Base-by-base conservation (phyloP, 805 yeast species). In the Saturnispora mendoncae region DNA sequence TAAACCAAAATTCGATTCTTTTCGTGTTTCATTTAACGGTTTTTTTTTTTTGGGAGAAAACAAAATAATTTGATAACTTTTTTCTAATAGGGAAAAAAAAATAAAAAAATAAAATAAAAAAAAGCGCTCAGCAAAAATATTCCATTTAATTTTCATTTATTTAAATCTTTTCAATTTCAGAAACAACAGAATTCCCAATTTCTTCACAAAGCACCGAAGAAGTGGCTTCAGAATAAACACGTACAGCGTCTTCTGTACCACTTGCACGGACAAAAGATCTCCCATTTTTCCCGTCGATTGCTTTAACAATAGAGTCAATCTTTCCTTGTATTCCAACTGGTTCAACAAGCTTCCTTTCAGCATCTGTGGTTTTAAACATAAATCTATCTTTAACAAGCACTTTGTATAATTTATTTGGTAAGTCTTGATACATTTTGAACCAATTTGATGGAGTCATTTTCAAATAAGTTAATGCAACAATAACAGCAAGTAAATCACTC, bases 191-290 rank as follows among this genome's bases (percentile, higher is more conserved):
- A 3, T 54, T 45, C 2, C 73, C 66, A 32, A 82, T 61, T 28
- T 60, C 59, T 17, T 66, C 70, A 21, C 79, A 77, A 19, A 70
- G 71, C 9, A 58, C 62, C 31, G 52, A 53, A 0, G 76, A 71
- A 2, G 65, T 68, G 0, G 96, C 95, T 61, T 92, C 98, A 1
- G 95, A 92, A 51, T 92, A 92, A 6, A 92, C 85, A 52, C 98
- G 75, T 2, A 92, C 97, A 0, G 96, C 97, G 60, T 92, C 94
- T 60, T 92, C 98, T 1, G 98, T 92, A 12, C 98, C 98, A 46
- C 94, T 82, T 8, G 98, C 97, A 51, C 98, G 76, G 3, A 90
- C 97, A 61, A 92, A 92, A 2, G 94, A 80, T 55, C 98, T 74
- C 2, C 90, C 97, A 14, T 62, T 55, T 4, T 20, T 10, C 8